Conservation (phyloP, 768 basidiomycete genomes). For the Collybia mongolica region DNA sequence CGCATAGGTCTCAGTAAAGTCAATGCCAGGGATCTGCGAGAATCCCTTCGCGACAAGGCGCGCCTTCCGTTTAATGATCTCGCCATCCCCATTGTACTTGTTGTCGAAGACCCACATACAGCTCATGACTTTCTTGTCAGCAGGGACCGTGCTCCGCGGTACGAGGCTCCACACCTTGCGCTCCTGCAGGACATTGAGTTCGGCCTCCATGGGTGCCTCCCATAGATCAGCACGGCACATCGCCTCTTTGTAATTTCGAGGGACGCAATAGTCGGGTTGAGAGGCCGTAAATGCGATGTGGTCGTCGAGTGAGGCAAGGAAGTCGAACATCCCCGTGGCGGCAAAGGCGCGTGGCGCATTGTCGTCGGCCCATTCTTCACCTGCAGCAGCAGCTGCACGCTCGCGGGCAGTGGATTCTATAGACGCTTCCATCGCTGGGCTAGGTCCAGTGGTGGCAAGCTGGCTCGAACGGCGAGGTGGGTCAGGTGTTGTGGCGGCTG, state of each 20-base stretch:
- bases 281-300: not conserved
- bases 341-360: not conserved
- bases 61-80: slow-evolving; percentile 25
- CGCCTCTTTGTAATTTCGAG: slow-evolving; percentile 8
- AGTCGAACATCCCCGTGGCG: not conserved
- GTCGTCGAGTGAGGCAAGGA: not conserved
- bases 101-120: slow-evolving; percentile 21
- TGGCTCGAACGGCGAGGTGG: not conserved
- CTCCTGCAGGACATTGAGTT: slow-evolving; percentile 17
- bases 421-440: not conserved
- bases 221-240: slow-evolving; percentile 13
- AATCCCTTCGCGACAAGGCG: slow-evolving; percentile 23
- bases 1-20: slow-evolving; percentile 23
- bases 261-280: not conserved
- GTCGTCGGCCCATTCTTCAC: slow-evolving; percentile 3
- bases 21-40: slow-evolving; percentile 30
- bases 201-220: slow-evolving; percentile 10
- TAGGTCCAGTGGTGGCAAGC: not conserved
- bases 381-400: not conserved
- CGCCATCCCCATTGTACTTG: slow-evolving; percentile 28
- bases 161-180: slow-evolving; percentile 16
- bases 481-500: not conserved
- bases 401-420: not conserved
- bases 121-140: slow-evolving; percentile 9
- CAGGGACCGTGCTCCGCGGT: not conserved